phyloP scores from a whole-genome alignment of 441 rosid genomes.

The Populus hybrid region DNA sequence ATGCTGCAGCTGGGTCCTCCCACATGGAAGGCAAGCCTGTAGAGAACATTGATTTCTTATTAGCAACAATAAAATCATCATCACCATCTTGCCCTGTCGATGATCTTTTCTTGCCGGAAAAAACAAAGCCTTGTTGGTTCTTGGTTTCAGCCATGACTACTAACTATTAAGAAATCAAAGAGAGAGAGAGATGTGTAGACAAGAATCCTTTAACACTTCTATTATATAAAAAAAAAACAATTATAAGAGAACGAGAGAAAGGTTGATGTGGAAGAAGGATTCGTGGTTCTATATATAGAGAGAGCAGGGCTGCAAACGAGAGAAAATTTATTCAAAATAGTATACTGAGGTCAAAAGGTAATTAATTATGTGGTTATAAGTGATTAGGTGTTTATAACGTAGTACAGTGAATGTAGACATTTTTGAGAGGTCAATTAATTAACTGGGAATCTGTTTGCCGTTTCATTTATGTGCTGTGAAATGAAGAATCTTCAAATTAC shows the following conservation, averaged over 20 bases:
- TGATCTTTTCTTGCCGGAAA: slow-evolving; percentile 52
- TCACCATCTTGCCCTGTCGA: slow-evolving; percentile 40
- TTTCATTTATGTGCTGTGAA: too few relatives aligned
- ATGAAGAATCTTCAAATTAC: too few relatives aligned
- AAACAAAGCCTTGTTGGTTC: slow-evolving; percentile 23
- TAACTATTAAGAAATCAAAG: too few relatives aligned
- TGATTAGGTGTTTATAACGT: neutral
- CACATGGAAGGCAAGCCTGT: slow-evolving; percentile 17
- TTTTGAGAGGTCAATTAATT: neutral
- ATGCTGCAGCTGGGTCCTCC: slow-evolving; percentile 71
- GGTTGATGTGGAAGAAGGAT: neutral
- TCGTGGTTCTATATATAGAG: neutral
- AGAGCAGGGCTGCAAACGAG: neutral
- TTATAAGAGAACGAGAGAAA: neutral
- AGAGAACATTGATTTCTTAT: slow-evolving; percentile 47
- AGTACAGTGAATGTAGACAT: neutral
- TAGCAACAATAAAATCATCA: slow-evolving; percentile 27
- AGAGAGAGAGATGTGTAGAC: neutral
- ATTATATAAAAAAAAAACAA: too few relatives aligned
- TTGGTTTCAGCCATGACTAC: slow-evolving; percentile 47
- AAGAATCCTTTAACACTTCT: neutral
- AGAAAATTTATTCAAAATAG: too few relatives aligned
- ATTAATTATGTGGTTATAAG: neutral
- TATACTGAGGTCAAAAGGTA: neutral
- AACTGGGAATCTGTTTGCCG: too few relatives aligned